Evolutionary conservation across 768 basidiomycete genomes (phyloP).

Genomic region (Pleurotus eryngii): DNA sequence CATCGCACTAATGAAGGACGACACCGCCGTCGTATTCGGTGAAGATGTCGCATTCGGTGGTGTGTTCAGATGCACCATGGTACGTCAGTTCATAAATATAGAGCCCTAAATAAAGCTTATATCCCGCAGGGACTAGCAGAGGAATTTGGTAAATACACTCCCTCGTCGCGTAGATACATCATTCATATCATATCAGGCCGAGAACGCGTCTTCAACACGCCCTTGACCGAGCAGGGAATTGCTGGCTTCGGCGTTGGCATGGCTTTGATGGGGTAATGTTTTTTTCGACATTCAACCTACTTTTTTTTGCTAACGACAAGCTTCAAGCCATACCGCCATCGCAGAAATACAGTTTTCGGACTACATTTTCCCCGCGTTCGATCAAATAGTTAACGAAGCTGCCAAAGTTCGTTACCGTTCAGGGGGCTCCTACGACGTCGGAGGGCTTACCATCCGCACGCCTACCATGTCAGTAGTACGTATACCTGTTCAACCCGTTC

Average conservation of each 20-base stretch:
- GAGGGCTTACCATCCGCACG: slow-evolving; percentile 76
- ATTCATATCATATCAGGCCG: slow-evolving; percentile 47
- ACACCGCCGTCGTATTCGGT: slow-evolving; percentile 86
- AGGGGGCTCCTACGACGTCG: slow-evolving; percentile 80
- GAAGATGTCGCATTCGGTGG: slow-evolving; percentile 93
- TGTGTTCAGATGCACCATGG: slow-evolving; percentile 93
- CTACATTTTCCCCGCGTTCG: slow-evolving; percentile 93
- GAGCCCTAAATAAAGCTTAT: too few species aligned
- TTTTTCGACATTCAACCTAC: not conserved
- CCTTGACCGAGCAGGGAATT: slow-evolving; percentile 89
- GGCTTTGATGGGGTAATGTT: slow-evolving; percentile 72
- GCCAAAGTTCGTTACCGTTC: slow-evolving; percentile 92
- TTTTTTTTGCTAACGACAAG: not conserved
- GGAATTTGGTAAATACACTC: slow-evolving; percentile 69
- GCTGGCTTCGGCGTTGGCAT: slow-evolving; percentile 93
- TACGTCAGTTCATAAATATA: slow-evolving; percentile 28
- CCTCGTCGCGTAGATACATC: not conserved
- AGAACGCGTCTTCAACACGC: slow-evolving; percentile 95
- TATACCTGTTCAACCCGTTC: slow-evolving; percentile 18
- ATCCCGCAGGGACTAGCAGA: slow-evolving; percentile 74
- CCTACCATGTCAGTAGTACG: slow-evolving; percentile 87
- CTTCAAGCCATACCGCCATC: slow-evolving; percentile 71
- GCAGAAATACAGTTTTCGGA: slow-evolving; percentile 92
- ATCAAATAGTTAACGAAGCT: slow-evolving; percentile 95
- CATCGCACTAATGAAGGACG: slow-evolving; percentile 81